A percentile compares a stretch with the other conserved stretches of the same genome.
These are phyloP conservation scores for Metschnikowia chrysomelidarum DNA, from an alignment of 805 yeast genomes.

Conservation along the genomic window DNA sequence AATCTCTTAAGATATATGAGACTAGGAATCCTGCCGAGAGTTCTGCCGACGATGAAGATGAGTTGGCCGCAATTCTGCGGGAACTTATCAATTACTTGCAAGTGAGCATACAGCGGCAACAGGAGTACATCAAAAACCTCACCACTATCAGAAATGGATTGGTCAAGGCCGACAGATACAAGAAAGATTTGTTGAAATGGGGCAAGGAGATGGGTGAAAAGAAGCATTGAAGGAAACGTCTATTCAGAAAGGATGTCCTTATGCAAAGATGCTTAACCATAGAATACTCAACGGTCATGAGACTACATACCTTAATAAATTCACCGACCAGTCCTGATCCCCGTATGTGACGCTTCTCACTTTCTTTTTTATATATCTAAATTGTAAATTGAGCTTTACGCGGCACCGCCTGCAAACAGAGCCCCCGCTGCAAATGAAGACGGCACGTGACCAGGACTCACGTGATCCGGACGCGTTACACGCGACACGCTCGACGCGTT, in stretches of 20 bases:
- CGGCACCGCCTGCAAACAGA: too few species aligned
- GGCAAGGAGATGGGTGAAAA: constrained; percentile 73
- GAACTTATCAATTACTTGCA: constrained; percentile 43
- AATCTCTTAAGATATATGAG: constrained; percentile 34
- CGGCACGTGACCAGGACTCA: background rate
- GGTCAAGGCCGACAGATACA: constrained; percentile 73
- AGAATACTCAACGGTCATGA: too few species aligned
- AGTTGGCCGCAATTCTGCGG: constrained; percentile 59
- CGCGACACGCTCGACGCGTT: background rate
- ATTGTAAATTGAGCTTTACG: too few species aligned
- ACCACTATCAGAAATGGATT: constrained; percentile 71
- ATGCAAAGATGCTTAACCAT: too few species aligned
- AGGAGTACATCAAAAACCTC: constrained; percentile 82
- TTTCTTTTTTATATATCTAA: too few species aligned
- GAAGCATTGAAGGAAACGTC: constrained; percentile 18
- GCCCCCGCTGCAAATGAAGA: too few species aligned
- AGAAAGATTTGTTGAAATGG: constrained; percentile 74
- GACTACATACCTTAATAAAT: too few species aligned
- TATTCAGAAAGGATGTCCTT: too few species aligned
- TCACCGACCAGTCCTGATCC: too few species aligned
- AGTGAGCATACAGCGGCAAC: constrained; percentile 49
- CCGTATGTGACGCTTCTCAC: too few species aligned
- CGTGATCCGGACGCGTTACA: too few species aligned
- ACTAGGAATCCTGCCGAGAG: constrained; percentile 23
- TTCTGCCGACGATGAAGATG: constrained; percentile 24